Percentiles rank a stretch among this genome's conserved stretches.
Conservation (phyloP, 179 eudicot species). For the Amaranthus tricolor region DNA sequence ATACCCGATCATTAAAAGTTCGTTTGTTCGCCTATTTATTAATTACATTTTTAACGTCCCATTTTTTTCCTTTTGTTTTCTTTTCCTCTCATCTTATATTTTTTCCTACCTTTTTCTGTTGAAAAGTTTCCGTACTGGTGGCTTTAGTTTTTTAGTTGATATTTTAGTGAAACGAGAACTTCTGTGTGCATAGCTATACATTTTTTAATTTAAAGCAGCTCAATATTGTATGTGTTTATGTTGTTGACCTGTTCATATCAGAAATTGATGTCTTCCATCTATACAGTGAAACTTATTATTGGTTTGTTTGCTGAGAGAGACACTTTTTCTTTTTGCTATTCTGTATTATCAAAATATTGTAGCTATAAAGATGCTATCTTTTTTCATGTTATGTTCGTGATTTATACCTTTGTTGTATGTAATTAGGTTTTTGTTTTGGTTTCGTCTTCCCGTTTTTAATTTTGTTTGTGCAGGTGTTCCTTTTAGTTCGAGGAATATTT, state of each 20-base stretch:
- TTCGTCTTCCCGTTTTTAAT: not conserved
- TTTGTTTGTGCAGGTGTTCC: constrained; percentile 63
- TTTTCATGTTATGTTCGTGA: not conserved
- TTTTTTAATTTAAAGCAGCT: not conserved
- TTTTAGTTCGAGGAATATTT: constrained; percentile 77
- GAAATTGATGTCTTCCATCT: not conserved
- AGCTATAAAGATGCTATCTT: not conserved
- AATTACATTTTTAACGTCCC: not conserved
- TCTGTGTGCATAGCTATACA: not conserved
- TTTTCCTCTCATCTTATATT: not conserved
- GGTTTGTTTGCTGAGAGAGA: not conserved
- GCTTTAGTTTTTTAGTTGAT: not conserved
- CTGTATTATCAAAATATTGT: not conserved
- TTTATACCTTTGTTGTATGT: not conserved
- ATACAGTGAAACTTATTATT: not conserved
- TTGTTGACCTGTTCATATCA: not conserved
- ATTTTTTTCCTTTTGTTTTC: not conserved
- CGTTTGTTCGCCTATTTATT: too few relatives aligned
- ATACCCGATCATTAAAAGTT: too few relatives aligned
- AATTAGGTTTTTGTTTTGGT: not conserved
- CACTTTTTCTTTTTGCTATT: not conserved
- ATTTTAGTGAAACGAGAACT: not conserved
- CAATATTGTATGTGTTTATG: not conserved
- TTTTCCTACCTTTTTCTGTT: not conserved
- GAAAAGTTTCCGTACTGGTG: not conserved